Evolutionary conservation across 805 yeast genomes (phyloP).

Genomic region (Wickerhamomyces chaumierensis): DNA sequence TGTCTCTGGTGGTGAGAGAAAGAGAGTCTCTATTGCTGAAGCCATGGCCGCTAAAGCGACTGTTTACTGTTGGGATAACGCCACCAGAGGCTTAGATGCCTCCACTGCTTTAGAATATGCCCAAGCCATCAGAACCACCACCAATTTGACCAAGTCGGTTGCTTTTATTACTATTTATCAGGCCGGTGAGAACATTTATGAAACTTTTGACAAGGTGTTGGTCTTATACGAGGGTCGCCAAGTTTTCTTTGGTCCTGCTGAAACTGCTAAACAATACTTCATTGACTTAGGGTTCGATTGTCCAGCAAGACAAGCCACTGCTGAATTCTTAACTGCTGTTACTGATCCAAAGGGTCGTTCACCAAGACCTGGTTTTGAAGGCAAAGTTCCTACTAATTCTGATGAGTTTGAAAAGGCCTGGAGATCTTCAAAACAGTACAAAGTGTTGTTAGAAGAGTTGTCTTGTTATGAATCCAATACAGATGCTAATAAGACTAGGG

Average conservation of each 20-base stretch:
- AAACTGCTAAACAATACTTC: constrained; percentile 45
- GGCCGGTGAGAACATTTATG: constrained; percentile 57
- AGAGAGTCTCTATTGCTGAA: constrained; percentile 78
- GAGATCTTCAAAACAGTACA: constrained; percentile 35
- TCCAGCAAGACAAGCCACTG: constrained; percentile 57
- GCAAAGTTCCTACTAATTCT: constrained; percentile 47
- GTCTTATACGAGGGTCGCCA: constrained; percentile 52
- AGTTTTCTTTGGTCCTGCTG: constrained; percentile 50
- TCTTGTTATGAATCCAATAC: constrained; percentile 26
- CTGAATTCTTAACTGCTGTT: constrained; percentile 60
- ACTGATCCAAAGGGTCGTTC: constrained; percentile 60
- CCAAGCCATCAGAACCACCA: constrained; percentile 49
- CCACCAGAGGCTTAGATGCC: constrained; percentile 77
- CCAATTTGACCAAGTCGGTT: constrained; percentile 42
- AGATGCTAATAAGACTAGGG: constrained; percentile 22
- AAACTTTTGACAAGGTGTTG: constrained; percentile 50
- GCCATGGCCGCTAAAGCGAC: constrained; percentile 53
- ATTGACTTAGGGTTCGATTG: constrained; percentile 53
- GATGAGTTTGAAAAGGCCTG: constrained; percentile 52
- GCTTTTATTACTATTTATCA: constrained; percentile 63
- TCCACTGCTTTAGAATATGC: constrained; percentile 72
- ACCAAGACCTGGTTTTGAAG: constrained; percentile 35
- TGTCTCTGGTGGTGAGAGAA: constrained; percentile 79
- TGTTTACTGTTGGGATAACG: constrained; percentile 65
- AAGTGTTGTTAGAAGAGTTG: constrained; percentile 30